Evolutionary conservation across 306 rosid species (phyloP).

Genomic region (Dalbergia cochinchinensis): DNA sequence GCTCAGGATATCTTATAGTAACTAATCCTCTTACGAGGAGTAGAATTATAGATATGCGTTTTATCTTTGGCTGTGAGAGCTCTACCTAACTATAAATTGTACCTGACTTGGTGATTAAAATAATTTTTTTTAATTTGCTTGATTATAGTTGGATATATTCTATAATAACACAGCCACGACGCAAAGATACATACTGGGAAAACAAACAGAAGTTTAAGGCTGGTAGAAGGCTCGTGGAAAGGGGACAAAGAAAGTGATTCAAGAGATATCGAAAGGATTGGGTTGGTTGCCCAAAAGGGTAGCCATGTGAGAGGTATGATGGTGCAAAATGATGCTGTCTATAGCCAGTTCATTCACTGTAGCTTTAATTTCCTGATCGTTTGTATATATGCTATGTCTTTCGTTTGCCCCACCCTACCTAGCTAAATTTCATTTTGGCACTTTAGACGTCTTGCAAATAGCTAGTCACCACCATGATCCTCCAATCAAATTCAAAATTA

Average conservation of each 20-base stretch:
- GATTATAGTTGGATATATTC: not conserved
- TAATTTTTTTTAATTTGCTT: not conserved
- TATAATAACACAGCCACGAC: not conserved
- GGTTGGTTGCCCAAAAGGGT: slow-evolving; percentile 53
- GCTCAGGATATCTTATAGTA: too few species aligned
- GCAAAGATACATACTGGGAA: slow-evolving; percentile 27
- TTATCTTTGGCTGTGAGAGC: too few species aligned
- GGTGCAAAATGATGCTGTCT: slow-evolving; percentile 61
- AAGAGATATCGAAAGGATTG: slow-evolving; percentile 44
- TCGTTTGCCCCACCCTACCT: not conserved
- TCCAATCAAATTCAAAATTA: not conserved
- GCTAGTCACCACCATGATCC: not conserved
- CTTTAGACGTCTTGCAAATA: slow-evolving; percentile 5
- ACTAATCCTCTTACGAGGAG: too few species aligned
- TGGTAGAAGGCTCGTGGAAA: slow-evolving; percentile 30
- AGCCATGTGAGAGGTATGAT: slow-evolving; percentile 64
- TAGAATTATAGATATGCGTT: too few species aligned
- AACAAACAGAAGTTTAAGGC: not conserved
- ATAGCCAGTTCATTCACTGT: slow-evolving; percentile 28
- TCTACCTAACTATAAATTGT: too few species aligned
- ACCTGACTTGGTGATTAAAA: too few species aligned
- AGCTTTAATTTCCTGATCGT: slow-evolving; percentile 8
- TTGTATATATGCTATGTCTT: not conserved
- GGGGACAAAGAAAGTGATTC: slow-evolving; percentile 55
- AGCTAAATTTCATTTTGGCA: not conserved